phyloP scores from a whole-genome alignment of 2,329 filamentous ascomycete genomes.

The Didymella keratinophila region DNA sequence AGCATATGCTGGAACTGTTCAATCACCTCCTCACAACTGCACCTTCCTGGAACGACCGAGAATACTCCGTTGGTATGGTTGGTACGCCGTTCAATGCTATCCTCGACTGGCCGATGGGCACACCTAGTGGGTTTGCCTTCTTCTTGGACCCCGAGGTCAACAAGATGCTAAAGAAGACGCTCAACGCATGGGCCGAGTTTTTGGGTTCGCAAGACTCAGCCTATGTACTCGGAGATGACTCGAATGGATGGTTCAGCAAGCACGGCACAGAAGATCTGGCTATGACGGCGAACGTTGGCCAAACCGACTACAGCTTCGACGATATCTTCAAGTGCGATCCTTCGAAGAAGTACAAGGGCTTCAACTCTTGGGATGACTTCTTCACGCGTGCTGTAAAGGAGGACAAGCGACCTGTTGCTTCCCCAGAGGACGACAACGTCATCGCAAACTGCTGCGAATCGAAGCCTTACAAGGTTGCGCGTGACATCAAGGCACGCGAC shows the following conservation, averaged over 20 bases:
- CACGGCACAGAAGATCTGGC: slow-evolving; percentile 48
- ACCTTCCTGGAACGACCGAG: slow-evolving; percentile 53
- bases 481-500: slow-evolving; percentile 63
- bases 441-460: slow-evolving; percentile 73
- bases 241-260: slow-evolving; percentile 53
- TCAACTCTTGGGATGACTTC: slow-evolving; percentile 74
- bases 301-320: slow-evolving; percentile 58
- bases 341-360: slow-evolving; percentile 63
- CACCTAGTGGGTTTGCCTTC: slow-evolving; percentile 61
- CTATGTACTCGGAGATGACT: slow-evolving; percentile 48
- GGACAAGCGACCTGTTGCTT: slow-evolving; percentile 65
- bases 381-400: slow-evolving; percentile 68
- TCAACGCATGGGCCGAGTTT: slow-evolving; percentile 59
- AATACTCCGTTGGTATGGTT: slow-evolving; percentile 54
- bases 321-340: slow-evolving; percentile 70
- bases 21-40: slow-evolving; percentile 62
- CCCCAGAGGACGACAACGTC: slow-evolving; percentile 61
- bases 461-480: slow-evolving; percentile 62
- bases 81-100: slow-evolving; percentile 66
- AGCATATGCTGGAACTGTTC: slow-evolving; percentile 71
- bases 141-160: slow-evolving; percentile 65
- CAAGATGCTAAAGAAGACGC: slow-evolving; percentile 59
- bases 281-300: slow-evolving; percentile 28
- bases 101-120: slow-evolving; percentile 67
- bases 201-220: slow-evolving; percentile 45